phyloP scores from a whole-genome alignment of 352 stramenopile genomes.

The Phytophthora sp. region DNA sequence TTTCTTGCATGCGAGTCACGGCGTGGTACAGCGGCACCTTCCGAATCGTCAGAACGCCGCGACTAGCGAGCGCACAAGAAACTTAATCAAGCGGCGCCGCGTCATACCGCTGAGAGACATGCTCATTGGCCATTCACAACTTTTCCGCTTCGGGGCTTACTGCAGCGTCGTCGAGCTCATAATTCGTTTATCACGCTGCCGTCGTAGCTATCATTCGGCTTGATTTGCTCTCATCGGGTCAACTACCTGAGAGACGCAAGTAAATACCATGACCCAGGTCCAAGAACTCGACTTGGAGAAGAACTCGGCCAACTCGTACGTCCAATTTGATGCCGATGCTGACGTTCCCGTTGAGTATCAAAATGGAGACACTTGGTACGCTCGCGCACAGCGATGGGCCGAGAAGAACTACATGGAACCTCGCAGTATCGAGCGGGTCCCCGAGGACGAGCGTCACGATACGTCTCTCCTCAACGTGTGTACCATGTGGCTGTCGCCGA shows the following conservation, averaged over 20 bases:
- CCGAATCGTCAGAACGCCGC: slow-evolving; percentile 1
- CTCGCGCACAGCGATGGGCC: slow-evolving; percentile 27
- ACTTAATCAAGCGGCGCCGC: slow-evolving; percentile 19
- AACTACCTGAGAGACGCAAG: slow-evolving; percentile 10
- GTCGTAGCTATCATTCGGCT: neutral
- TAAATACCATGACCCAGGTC: slow-evolving; percentile 13
- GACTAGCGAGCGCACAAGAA: slow-evolving; percentile 18
- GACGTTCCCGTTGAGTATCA: slow-evolving; percentile 33
- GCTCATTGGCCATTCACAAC: slow-evolving; percentile 18
- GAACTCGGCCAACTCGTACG: slow-evolving; percentile 31
- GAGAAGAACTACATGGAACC: slow-evolving; percentile 41
- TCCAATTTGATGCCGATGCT: slow-evolving; percentile 24
- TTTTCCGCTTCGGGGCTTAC: neutral
- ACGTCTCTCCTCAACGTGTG: slow-evolving; percentile 29
- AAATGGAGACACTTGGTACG: slow-evolving; percentile 35
- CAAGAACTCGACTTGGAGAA: slow-evolving; percentile 34
- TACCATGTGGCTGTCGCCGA: slow-evolving; percentile 35
- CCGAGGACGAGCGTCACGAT: slow-evolving; percentile 28
- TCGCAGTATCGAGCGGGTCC: slow-evolving; percentile 34
- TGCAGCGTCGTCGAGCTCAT: slow-evolving; percentile 6
- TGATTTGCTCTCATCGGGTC: neutral
- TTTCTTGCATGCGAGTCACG: slow-evolving; percentile 19
- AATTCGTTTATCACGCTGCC: slow-evolving; percentile 6
- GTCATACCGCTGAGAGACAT: slow-evolving; percentile 24
- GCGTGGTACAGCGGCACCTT: slow-evolving; percentile 6